Evolutionary conservation across 352 stramenopile species (phyloP), one percentile per base, ranked within the genome.

Genomic region (Globisporangium rhizosaccharum): DNA sequence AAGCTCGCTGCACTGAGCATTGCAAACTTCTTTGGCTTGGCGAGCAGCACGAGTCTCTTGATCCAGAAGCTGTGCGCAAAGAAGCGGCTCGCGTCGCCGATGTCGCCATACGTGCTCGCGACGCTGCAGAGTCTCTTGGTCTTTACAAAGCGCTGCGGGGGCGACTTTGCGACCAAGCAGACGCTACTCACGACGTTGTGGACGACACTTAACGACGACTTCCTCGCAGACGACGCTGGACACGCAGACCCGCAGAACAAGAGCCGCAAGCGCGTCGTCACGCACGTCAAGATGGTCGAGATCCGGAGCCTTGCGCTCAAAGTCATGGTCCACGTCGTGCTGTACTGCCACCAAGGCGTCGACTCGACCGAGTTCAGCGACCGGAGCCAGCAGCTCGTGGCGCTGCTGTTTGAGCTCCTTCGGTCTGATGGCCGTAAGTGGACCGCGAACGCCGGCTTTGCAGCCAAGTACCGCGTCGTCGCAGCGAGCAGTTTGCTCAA

Each of bases 401-500:
- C 76, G 15, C 59, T 87, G 8, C 48, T 92, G 51, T 83, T 92
- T 65, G 74, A 71, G 8, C 28, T 92, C 20, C 66, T 94, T 39
- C 77, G 75, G 2, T 85, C 74, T 0, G 78, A 88, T 51, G 80
- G 82, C 18, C 76, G 70, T 33, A 66, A 62, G 26, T 87, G 71
- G 68, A 72, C 57, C 0, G 70, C 73, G 2, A 76, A 67, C 9
- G 65, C 70, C 2, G 59, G 66, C 1, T 53, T 83, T 25, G 62
- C 80, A 17, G 65, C 64, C 44, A 77, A 72, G 44, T 88, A 85
- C 26, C 79, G 86, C 39, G 48, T 63, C 2, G 64, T 67, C 14
- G 84, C 84, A 12, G 70, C 82, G 2, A 81, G 65, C 36, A 71
- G 71, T 30, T 57, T 94, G 41, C 62, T 95, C 7, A 90, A 89